Conservation (phyloP, 2,329 filamentous ascomycete genomes). For the Ophiocordyceps australis region DNA sequence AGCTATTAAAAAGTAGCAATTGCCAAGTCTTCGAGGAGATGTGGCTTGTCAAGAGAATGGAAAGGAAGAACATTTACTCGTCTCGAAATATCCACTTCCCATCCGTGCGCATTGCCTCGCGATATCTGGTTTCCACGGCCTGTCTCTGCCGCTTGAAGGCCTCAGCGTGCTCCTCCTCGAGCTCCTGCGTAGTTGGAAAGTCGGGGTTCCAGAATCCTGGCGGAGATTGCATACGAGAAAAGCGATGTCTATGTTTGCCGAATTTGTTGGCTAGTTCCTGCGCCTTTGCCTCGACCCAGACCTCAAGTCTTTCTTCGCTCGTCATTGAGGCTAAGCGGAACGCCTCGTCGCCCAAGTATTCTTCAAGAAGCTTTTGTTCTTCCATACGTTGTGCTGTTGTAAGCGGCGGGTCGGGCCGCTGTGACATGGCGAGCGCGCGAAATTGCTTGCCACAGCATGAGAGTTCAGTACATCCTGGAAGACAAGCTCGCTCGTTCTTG, state of each 20-base stretch:
- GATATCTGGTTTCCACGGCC: conserved; percentile 53
- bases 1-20: no score
- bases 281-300: conserved; percentile 61
- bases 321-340: conserved; percentile 41
- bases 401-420: conserved; percentile 21
- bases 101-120: conserved; percentile 61
- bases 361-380: conserved; percentile 32
- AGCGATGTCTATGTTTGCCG: conserved; percentile 62
- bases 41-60: no score
- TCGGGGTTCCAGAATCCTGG: conserved; percentile 84
- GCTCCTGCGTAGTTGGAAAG: conserved; percentile 77
- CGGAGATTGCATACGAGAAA: conserved; percentile 52
- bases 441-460: conserved; percentile 64
- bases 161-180: conserved; percentile 43
- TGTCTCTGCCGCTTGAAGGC: conserved; percentile 44
- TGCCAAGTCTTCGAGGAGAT: no score
- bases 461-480: conserved; percentile 56
- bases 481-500: conserved; percentile 46
- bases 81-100: conserved; percentile 73
- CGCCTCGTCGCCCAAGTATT: conserved; percentile 37
- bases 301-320: conserved; percentile 38
- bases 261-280: conserved; percentile 54
- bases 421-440: conserved; percentile 40
- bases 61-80: conserved; percentile 31
- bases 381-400: conserved; percentile 15